Evolutionary conservation across 108 stramenopile species (phyloP), one percentile per base, ranked within the genome.

Genomic region (Skeletonema potamos): DNA sequence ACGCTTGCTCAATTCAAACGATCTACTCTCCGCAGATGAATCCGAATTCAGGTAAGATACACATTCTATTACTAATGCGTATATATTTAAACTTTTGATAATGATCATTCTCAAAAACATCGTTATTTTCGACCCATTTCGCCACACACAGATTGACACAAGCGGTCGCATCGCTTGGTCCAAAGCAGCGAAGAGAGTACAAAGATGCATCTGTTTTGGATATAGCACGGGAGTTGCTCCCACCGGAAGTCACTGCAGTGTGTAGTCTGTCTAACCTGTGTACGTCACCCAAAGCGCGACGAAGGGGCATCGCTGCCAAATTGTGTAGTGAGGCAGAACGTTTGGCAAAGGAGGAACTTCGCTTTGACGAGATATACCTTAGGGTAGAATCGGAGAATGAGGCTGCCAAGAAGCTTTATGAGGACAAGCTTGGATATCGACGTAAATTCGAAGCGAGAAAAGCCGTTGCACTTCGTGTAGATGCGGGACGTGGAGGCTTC

Each of bases 211-310:
- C 81, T 15, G 72, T 85, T 2, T 62, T 70, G 6, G 80, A 75
- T 17, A 64, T 88, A 55, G 84, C 84, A 2, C 62, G 64, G 32
- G 77, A 85, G 43, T 61, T 90, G 15, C 56, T 91, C 15, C 58
- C 80, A 12, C 70, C 82, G 2, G 66, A 87, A 37, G 63, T 73
- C 8, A 67, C 72, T 39, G 84, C 87, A 0, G 85, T 86, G 9
- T 79, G 78, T 27, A 77, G 76, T 48, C 37, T 91, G 0, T 85
- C 85, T 12, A 91, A 91, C 57, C 76, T 91, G 27, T 86, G 82
- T 27, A 86, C 88, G 0, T 81, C 84, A 9, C 83, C 83, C 9
- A 57, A 61, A n/a, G 79, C 82, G 29, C 68, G 90, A 33, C 24
- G 90, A 48, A 62, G 54, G 36, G 87, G 90, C 1, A 51, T 91